Evolutionary conservation across 139 green algal species (phyloP).

Genomic region (Spirogloea muscicola): DNA sequence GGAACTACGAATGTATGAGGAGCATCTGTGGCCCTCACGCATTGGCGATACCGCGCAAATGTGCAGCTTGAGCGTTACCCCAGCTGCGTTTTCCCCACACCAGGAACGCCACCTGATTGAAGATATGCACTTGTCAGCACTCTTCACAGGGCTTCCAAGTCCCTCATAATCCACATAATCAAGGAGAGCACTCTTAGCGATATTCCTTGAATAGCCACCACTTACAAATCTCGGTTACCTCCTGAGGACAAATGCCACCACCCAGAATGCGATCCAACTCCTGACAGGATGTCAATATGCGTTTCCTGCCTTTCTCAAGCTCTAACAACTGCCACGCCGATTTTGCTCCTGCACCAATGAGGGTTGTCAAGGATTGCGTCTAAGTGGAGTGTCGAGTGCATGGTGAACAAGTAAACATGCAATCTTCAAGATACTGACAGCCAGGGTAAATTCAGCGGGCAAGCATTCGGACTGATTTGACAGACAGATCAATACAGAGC

Average conservation of each 20-base stretch:
- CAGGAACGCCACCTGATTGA: slow-evolving; percentile 30
- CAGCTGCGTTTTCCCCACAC: slow-evolving; percentile 44
- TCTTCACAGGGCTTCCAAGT: neutral
- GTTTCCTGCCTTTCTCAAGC: slow-evolving; percentile 12
- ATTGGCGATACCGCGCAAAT: too few species aligned
- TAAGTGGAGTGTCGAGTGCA: too few species aligned
- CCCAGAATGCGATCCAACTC: slow-evolving; percentile 23
- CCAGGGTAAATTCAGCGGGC: neutral
- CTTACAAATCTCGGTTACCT: slow-evolving; percentile 43
- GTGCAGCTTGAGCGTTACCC: too few species aligned
- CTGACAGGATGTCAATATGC: slow-evolving; percentile 16
- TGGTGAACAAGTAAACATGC: neutral
- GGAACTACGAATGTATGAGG: neutral
- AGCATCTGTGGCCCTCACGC: neutral
- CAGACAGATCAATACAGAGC: too few species aligned
- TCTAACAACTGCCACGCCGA: slow-evolving; percentile 31
- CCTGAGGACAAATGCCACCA: slow-evolving; percentile 19
- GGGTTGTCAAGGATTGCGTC: too few species aligned
- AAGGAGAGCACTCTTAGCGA: neutral
- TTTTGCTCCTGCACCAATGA: slow-evolving; percentile 23
- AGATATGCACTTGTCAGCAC: neutral
- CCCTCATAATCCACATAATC: neutral
- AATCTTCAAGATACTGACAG: neutral
- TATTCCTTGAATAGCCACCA: neutral
- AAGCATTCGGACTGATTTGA: too few species aligned